These are phyloP conservation scores for Nakazawaea molendinolei DNA, from an alignment of 805 yeast species.

Conservation along the genomic window DNA sequence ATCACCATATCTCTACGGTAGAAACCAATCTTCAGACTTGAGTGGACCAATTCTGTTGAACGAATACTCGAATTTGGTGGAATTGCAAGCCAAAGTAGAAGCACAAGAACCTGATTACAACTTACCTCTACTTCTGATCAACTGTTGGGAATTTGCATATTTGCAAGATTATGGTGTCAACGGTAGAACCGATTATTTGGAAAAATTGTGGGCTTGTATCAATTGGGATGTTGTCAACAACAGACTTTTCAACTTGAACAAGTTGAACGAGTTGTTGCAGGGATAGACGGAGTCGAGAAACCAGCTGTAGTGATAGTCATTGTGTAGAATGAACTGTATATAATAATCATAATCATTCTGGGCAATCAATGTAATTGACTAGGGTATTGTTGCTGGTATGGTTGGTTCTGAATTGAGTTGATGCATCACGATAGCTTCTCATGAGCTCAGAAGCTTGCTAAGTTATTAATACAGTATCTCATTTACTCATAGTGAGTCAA, in stretches of 20 bases:
- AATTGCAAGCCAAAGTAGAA: slow-evolving; percentile 34
- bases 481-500: too few relatives aligned
- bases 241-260: slow-evolving; percentile 22
- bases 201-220: slow-evolving; percentile 68
- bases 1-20: slow-evolving; percentile 64
- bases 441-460: too few relatives aligned
- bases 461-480: too few relatives aligned
- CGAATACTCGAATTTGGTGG: slow-evolving; percentile 40
- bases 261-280: slow-evolving; percentile 7
- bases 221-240: slow-evolving; percentile 76
- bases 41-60: slow-evolving; percentile 61
- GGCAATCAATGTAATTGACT: too few relatives aligned
- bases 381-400: too few relatives aligned
- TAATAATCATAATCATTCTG: too few relatives aligned
- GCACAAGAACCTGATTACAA: slow-evolving; percentile 48
- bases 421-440: too few relatives aligned
- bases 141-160: slow-evolving; percentile 89
- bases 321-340: too few relatives aligned
- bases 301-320: too few relatives aligned
- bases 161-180: slow-evolving; percentile 74
- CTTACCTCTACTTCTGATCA: slow-evolving; percentile 70
- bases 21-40: slow-evolving; percentile 68
- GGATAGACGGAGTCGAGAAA: too few relatives aligned
- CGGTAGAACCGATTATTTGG: slow-evolving; percentile 70
- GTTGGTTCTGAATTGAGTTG: too few relatives aligned